Base-by-base conservation (phyloP, 2,329 filamentous ascomycete genomes). In the Rosellinia necatrix region DNA sequence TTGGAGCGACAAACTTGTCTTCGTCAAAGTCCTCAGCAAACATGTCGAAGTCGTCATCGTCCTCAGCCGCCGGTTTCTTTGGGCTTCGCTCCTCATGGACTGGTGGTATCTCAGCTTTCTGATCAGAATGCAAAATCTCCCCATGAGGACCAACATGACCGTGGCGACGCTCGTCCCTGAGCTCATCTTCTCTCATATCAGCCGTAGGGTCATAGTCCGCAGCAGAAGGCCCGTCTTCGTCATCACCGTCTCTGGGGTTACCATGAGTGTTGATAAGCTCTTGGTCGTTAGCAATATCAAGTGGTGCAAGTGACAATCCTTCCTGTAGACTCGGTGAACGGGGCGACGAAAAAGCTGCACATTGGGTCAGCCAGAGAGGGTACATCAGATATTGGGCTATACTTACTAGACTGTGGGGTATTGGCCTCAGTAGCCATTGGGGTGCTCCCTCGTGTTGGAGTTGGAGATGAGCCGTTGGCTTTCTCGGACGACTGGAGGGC, bases 11-110 rank as follows among this genome's bases (percentile, higher is more conserved):
- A 67, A 87, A 87, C 71, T 86, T 87, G 49, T 85, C 81, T 62
- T 86, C 84, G 53, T 86, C 82, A 58, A 89, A 85, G 56, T 91
- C 89, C 56, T 93, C 89, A 41, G 92, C 91, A 74, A 96, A 96
- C 90, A 96, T 96, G 71, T 96, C 86, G 67, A 88, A 87, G 51
- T 87, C 91, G 52, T 91, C 89, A 53, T 86, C 84, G 25, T 87
- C 83, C 7, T 84, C 76, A 53, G 79, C 73, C 13, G 74, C 77
- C 44, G 81, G 63, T 65, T 81, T 78, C 48, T 73, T 67, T 29
- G 72, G 63, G 38, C 70, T 66, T 40, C 76, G 67, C 4, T 61
- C 63, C 47, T 69, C 67, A 75, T 76, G 76, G 17, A 43, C 47
- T 44, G 64, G 66, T 6, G 68, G 62, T 35, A 71, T 68, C 32